A percentile compares a stretch with the other conserved stretches of the same genome.
These are phyloP conservation scores for Quercus engelmannii DNA, from an alignment of 306 rosid species.

Conservation along the genomic window DNA sequence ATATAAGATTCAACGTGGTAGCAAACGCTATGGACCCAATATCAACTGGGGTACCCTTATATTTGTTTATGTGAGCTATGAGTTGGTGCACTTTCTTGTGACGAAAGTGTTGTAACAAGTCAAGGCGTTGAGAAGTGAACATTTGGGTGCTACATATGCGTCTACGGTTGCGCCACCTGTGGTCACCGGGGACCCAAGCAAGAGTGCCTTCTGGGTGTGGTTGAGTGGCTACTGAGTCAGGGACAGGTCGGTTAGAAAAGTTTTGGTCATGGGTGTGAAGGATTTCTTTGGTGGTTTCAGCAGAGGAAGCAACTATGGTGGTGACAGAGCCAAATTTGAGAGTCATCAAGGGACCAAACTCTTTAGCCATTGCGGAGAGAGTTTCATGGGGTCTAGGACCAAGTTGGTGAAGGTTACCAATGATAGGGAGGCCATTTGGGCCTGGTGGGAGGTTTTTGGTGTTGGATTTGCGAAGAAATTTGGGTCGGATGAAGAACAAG, in stretches of 20 bases:
- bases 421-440: conserved; percentile 45
- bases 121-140: conserved; percentile 47
- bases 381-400: conserved; percentile 39
- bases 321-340: conserved; percentile 45
- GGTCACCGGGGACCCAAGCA: conserved; percentile 49
- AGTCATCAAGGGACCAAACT: conserved; percentile 52
- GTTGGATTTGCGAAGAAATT: neutral
- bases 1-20: conserved; percentile 42
- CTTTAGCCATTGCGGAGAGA: conserved; percentile 36
- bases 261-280: conserved; percentile 46
- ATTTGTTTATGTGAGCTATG: conserved; percentile 23
- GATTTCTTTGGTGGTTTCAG: conserved; percentile 43
- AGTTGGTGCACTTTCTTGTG: conserved; percentile 44
- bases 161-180: conserved; percentile 49
- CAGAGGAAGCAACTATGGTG: conserved; percentile 43
- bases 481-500: conserved; percentile 1
- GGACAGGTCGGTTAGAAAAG: conserved; percentile 44
- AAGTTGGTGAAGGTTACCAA: conserved; percentile 59
- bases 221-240: conserved; percentile 43
- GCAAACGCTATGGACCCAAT: conserved; percentile 42
- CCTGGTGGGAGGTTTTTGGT: conserved; percentile 35
- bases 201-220: conserved; percentile 55
- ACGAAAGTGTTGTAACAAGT: conserved; percentile 41
- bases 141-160: conserved; percentile 50
- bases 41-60: conserved; percentile 15